Base-by-base conservation (phyloP, 495 filamentous ascomycete genomes). In the Penicillium samsonianum region DNA sequence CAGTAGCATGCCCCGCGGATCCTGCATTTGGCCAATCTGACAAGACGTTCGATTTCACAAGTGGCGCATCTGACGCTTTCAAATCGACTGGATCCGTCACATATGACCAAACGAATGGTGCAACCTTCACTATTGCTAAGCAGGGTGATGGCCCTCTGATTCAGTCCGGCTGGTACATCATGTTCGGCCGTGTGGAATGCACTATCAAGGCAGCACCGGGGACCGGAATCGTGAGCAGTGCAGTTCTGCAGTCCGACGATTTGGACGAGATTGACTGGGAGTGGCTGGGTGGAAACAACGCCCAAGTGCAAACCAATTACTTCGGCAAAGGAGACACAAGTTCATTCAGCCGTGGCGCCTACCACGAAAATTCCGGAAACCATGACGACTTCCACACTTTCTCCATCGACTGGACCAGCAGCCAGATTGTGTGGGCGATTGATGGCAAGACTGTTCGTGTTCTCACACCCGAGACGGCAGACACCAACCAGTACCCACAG, bases 221-320 rank as follows among this genome's bases (percentile, higher is more conserved):
- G 28, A 76, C 71, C 2, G 86, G 86, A n/a, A 86, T 83, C 19
- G 80, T 83, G 53, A 91, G 88, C 73, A 90, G 87, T 55, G 84
- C 91, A 50, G 90, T 95, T 40, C 78, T 93, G 63, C 82, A 91
- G 63, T 92, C 89, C 31, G 91, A 95, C 61, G 85, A 89, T 61
- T 78, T 95, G 19, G 92, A 96, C 65, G 92, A 96, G 67, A 87
- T 96, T 54, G 92, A 96, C 70, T 93, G 88, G 87, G 91, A 93
- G 68, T 92, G 89, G 76, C 80, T 90, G 19, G 89, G 90, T 45
- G 84, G 80, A 28, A 84, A 90, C 62, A 68, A 72, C 41, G 77
- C 74, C 43, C 67, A 79, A 23, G 89, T 84, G 16, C 84, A 89
- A 63, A 92, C 79, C 75, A 95, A 95, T 74, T 96, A 91, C 66